Evolutionary conservation across 192 early-diverging fungal species (phyloP).

Genomic region (Ambispora gerdemannii): DNA sequence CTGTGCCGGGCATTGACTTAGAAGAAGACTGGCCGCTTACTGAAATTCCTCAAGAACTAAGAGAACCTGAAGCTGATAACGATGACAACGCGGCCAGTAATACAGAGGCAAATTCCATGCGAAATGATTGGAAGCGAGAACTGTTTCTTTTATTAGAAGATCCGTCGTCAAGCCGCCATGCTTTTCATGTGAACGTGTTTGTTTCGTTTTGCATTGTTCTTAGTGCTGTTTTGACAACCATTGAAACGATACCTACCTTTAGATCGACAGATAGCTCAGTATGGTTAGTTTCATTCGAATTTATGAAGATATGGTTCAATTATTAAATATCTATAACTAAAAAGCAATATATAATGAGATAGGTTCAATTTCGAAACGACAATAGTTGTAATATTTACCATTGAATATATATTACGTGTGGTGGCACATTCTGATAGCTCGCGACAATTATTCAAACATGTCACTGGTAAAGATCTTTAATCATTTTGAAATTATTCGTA

Average conservation of each 20-base stretch:
- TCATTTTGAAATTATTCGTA: not conserved
- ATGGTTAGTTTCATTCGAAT: conserved; percentile 41
- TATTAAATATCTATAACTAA: conserved; percentile 31
- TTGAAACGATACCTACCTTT: conserved; percentile 79
- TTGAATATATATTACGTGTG: conserved; percentile 68
- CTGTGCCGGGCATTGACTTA: conserved; percentile 22
- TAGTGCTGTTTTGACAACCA: conserved; percentile 68
- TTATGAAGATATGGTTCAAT: conserved; percentile 1
- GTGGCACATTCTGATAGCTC: conserved; percentile 70
- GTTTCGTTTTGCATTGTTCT: conserved; percentile 72
- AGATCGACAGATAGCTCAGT: conserved; percentile 51
- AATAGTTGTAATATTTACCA: conserved; percentile 71
- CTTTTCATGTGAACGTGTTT: conserved; percentile 70
- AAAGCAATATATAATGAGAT: conserved; percentile 4
- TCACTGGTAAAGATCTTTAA: conserved; percentile 41
- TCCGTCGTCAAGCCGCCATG: conserved; percentile 67
- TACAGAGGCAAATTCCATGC: conserved; percentile 45
- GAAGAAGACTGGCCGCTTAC: conserved; percentile 44
- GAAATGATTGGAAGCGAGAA: conserved; percentile 50
- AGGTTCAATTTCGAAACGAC: conserved; percentile 68
- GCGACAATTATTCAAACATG: conserved; percentile 54
- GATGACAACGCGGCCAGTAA: conserved; percentile 38
- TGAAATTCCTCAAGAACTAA: conserved; percentile 42
- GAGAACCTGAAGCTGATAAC: conserved; percentile 33
- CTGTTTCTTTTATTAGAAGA: conserved; percentile 75